A percentile compares a stretch with the other conserved stretches of the same genome.
Evolutionary conservation across 768 basidiomycete genomes (phyloP).

Genomic region (Leccinum broughii): DNA sequence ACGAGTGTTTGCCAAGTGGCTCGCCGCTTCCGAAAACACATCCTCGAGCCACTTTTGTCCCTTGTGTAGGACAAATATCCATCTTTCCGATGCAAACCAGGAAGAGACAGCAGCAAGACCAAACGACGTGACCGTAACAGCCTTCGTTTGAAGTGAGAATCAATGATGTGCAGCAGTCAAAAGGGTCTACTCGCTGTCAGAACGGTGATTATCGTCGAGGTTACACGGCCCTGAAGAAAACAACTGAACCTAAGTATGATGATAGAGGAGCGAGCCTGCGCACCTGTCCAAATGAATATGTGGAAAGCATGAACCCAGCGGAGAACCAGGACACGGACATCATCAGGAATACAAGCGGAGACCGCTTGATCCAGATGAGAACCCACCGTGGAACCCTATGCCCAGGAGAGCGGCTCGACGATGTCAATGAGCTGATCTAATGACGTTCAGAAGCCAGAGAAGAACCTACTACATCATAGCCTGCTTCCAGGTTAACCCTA

Average conservation of each 20-base stretch:
- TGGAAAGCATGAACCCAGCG: no score
- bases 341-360: slow-evolving; percentile 38
- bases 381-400: slow-evolving; percentile 60
- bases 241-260: slow-evolving; percentile 15
- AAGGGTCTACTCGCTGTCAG: slow-evolving; percentile 47
- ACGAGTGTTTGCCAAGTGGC: slow-evolving; percentile 28
- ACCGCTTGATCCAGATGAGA: slow-evolving; percentile 81
- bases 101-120: slow-evolving; percentile 49
- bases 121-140: slow-evolving; percentile 35
- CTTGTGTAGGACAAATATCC: slow-evolving; percentile 46
- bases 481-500: slow-evolving; percentile 56
- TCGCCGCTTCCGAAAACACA: slow-evolving; percentile 33
- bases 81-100: slow-evolving; percentile 56
- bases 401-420: slow-evolving; percentile 49
- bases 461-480: slow-evolving; percentile 55
- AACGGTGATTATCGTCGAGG: slow-evolving; percentile 72
- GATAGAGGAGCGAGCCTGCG: slow-evolving; percentile 26
- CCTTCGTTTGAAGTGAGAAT: slow-evolving; percentile 21
- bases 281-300: slow-evolving; percentile 19
- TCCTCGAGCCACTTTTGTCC: slow-evolving; percentile 55
- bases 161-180: not conserved
- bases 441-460: slow-evolving; percentile 11
- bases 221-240: slow-evolving; percentile 49
- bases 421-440: slow-evolving; percentile 19
- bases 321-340: no score